Evolutionary conservation across 805 yeast species (phyloP).

Genomic region (Yarrowia bubula): DNA sequence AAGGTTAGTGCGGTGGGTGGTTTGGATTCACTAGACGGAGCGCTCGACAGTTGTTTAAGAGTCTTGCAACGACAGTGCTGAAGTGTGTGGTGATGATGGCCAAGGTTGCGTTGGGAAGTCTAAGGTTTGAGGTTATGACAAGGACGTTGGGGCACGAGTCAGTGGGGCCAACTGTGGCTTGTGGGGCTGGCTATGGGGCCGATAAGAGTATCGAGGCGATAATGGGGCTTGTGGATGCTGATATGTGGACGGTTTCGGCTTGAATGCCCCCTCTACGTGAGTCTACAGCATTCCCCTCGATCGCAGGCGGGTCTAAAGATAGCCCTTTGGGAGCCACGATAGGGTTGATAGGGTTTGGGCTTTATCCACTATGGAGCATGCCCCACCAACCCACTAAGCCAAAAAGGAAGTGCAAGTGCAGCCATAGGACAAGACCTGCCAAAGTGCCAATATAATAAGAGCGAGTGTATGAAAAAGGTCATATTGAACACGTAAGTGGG

Average conservation of each 20-base stretch:
- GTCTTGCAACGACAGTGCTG: not conserved
- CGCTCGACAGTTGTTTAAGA: not conserved
- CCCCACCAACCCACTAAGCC: conserved; percentile 8
- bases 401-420: conserved; percentile 17
- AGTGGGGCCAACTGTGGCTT: not conserved
- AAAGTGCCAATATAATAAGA: not conserved
- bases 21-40: not conserved
- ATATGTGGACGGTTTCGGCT: not conserved
- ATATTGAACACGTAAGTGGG: no score
- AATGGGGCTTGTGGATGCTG: not conserved
- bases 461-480: no score
- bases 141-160: conserved; percentile 4
- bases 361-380: conserved; percentile 4
- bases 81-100: conserved; percentile 10
- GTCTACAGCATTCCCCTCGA: not conserved
- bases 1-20: not conserved
- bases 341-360: conserved; percentile 6
- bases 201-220: not conserved
- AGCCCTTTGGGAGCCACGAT: conserved; percentile 4
- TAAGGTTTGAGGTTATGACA: conserved; percentile 20
- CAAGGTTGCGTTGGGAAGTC: conserved; percentile 23
- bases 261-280: not conserved
- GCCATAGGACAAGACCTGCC: not conserved
- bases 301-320: conserved; percentile 19
- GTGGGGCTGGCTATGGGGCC: not conserved